Evolutionary conservation across 306 rosid species (phyloP).

Genomic region (Sechiopsis laciniata): DNA sequence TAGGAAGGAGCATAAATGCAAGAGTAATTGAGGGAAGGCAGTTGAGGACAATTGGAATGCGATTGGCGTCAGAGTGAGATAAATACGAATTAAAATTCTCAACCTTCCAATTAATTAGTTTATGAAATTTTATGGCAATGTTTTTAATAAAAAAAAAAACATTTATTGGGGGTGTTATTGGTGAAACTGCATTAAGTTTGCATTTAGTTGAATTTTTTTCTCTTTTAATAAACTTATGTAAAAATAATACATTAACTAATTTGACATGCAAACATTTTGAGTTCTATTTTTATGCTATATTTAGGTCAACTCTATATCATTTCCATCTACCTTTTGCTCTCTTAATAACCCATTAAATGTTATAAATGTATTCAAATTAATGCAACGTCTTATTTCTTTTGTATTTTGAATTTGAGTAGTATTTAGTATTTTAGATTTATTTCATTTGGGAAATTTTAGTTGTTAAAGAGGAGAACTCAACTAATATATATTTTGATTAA

Average conservation of each 20-base stretch:
- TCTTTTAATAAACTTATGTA: constrained; percentile 5
- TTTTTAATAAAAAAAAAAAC: too few species aligned
- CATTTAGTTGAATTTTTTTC: background rate
- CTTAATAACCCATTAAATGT: background rate
- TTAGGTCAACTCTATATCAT: constrained; percentile 7
- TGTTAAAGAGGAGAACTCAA: background rate
- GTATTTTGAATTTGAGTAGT: background rate
- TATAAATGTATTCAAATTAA: background rate
- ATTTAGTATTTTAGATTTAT: background rate
- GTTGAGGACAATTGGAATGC: constrained; percentile 13
- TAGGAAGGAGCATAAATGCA: constrained; percentile 18
- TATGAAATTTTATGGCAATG: background rate
- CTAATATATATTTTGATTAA: too few species aligned
- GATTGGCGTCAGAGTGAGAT: constrained; percentile 19
- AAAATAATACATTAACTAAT: background rate
- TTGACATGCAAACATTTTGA: constrained; percentile 2
- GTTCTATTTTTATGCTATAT: background rate
- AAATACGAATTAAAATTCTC: constrained; percentile 19
- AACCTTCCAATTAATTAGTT: constrained; percentile 1
- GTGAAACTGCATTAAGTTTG: constrained; percentile 1
- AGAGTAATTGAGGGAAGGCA: constrained; percentile 8
- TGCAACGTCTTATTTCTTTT: background rate
- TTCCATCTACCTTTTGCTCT: background rate
- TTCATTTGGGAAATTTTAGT: background rate
- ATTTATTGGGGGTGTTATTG: background rate